A percentile compares a stretch with the other conserved stretches of the same genome.
phyloP scores from a whole-genome alignment of 371 early-diverging fungal genomes.

The Chytridium lagenaria region DNA sequence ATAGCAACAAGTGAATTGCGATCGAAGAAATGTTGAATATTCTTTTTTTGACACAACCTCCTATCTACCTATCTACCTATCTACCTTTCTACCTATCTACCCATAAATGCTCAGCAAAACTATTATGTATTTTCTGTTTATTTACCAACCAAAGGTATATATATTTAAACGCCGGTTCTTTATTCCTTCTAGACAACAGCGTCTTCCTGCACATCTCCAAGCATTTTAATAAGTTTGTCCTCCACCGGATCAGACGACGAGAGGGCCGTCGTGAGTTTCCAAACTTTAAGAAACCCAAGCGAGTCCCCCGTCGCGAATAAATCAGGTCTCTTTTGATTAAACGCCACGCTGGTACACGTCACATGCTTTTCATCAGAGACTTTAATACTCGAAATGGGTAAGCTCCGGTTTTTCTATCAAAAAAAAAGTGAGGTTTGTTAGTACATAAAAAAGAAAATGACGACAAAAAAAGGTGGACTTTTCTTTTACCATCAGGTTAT shows the following conservation, averaged over 20 bases:
- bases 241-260: neutral
- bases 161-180: too few species aligned
- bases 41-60: neutral
- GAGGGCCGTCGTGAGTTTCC: neutral
- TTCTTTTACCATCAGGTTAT: constrained; percentile 52
- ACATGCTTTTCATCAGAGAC: neutral
- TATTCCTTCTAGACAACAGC: too few species aligned
- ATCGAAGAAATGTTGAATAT: too few species aligned
- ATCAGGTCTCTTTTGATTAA: constrained; percentile 34
- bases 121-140: constrained; percentile 9
- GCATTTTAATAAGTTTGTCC: neutral
- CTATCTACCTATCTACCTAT: neutral
- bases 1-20: too few species aligned
- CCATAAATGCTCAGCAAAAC: too few species aligned
- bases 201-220: constrained; percentile 22
- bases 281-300: constrained; percentile 41
- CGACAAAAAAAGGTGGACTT: too few species aligned
- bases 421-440: neutral
- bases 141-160: too few species aligned
- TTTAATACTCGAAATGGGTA: neutral
- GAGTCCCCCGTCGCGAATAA: constrained; percentile 43
- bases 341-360: constrained; percentile 14
- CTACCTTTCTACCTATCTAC: too few species aligned
- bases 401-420: neutral
- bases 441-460: too few species aligned